phyloP scores from a whole-genome alignment of 2,329 filamentous ascomycete species.

The Apiospora malaysiana region DNA sequence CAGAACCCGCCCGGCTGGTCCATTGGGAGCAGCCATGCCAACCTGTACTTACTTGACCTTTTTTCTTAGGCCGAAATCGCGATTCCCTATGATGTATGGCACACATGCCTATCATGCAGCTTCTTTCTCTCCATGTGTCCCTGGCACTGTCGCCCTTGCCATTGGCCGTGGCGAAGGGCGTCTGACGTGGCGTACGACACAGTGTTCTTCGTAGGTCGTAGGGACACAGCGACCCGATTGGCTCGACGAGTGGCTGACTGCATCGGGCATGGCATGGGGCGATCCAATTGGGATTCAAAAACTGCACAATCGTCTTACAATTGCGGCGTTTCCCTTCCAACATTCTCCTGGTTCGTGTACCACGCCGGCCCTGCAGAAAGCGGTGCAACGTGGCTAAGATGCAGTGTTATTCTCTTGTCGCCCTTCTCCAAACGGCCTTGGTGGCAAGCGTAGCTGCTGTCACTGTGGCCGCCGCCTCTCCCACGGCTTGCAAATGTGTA shows the following conservation, averaged over 20 bases:
- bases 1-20: neutral
- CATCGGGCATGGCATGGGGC: too few relatives aligned
- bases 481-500: neutral
- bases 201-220: neutral
- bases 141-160: neutral
- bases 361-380: neutral
- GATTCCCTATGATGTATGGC: neutral
- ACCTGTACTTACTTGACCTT: neutral
- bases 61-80: too few relatives aligned
- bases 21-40: neutral
- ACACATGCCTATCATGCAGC: neutral
- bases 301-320: too few relatives aligned
- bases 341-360: too few relatives aligned
- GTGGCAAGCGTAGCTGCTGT: neutral
- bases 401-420: neutral
- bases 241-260: too few relatives aligned
- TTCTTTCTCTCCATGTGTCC: neutral
- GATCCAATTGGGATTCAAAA: too few relatives aligned
- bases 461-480: neutral
- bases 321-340: too few relatives aligned
- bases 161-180: neutral
- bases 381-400: neutral
- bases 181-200: neutral
- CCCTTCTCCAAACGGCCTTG: neutral
- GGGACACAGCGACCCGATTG: neutral